phyloP scores from a whole-genome alignment of 805 yeast species.

The Pichia sporocuriosa region DNA sequence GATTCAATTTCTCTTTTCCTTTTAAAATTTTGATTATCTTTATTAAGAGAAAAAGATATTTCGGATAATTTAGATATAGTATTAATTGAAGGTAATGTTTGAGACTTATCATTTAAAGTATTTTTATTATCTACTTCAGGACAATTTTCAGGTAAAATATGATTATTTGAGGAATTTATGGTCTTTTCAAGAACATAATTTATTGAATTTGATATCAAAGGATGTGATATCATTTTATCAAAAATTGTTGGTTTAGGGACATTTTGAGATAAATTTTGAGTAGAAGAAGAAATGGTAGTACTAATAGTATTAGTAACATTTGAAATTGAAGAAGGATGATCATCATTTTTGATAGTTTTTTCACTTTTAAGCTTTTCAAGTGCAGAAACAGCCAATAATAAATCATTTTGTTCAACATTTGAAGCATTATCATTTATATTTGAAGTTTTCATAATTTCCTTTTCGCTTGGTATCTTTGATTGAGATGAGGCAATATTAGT shows the following conservation, averaged over 20 bases:
- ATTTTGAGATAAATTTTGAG: neutral
- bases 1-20: neutral
- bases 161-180: slow-evolving; percentile 24
- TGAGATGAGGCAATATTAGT: no score
- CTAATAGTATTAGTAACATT: no score
- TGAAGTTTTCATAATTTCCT: no score
- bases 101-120: neutral
- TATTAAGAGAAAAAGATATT: neutral
- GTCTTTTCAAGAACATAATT: slow-evolving; percentile 33
- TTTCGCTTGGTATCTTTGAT: neutral
- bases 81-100: neutral
- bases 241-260: slow-evolving; percentile 21
- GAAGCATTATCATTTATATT: no score
- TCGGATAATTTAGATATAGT: neutral
- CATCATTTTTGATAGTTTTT: neutral
- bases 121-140: neutral
- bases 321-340: no score
- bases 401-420: slow-evolving; percentile 5
- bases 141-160: slow-evolving; percentile 14
- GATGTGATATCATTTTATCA: slow-evolving; percentile 32
- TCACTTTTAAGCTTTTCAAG: slow-evolving; percentile 23
- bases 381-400: slow-evolving; percentile 27
- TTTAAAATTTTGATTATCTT: neutral
- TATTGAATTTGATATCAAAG: slow-evolving; percentile 31
- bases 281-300: neutral